Conservation (phyloP, 345 rosid species). For the Citrus inodora region DNA sequence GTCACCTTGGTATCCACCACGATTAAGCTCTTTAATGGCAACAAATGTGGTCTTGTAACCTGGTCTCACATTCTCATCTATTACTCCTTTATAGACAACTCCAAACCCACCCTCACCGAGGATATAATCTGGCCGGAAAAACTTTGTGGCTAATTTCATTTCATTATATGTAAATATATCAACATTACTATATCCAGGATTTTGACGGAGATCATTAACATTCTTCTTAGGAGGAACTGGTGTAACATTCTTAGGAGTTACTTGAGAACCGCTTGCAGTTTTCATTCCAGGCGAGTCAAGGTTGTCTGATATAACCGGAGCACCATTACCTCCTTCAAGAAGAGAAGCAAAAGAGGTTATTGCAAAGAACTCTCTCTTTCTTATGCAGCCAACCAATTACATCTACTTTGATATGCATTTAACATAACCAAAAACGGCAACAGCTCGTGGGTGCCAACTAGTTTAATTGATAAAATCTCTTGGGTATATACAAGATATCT, state of each 20-base stretch:
- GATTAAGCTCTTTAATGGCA: conserved; percentile 92
- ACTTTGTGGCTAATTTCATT: conserved; percentile 81
- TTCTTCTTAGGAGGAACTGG: conserved; percentile 40
- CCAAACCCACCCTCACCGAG: conserved; percentile 99
- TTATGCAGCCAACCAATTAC: not conserved
- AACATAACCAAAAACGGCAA: not conserved
- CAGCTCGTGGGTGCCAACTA: too few species aligned
- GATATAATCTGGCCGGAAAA: conserved; percentile 76
- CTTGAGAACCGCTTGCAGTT: conserved; percentile 10
- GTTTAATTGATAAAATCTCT: not conserved
- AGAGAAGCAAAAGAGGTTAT: not conserved
- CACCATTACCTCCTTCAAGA: conserved; percentile 19
- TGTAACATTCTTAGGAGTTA: conserved; percentile 52
- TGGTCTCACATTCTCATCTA: conserved; percentile 61
- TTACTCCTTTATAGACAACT: conserved; percentile 78
- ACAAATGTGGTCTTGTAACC: conserved; percentile 60
- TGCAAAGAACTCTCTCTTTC: not conserved
- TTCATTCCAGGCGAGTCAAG: conserved; percentile 16
- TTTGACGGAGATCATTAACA: conserved; percentile 71
- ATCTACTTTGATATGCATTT: not conserved
- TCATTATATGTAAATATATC: conserved; percentile 81
- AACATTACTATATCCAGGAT: conserved; percentile 63
- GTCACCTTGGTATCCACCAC: conserved; percentile 92
- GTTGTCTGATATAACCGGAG: conserved; percentile 6
- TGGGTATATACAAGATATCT: too few species aligned